Base-by-base conservation (phyloP, 2,329 filamentous ascomycete genomes). In the Nothophoma quercina region DNA sequence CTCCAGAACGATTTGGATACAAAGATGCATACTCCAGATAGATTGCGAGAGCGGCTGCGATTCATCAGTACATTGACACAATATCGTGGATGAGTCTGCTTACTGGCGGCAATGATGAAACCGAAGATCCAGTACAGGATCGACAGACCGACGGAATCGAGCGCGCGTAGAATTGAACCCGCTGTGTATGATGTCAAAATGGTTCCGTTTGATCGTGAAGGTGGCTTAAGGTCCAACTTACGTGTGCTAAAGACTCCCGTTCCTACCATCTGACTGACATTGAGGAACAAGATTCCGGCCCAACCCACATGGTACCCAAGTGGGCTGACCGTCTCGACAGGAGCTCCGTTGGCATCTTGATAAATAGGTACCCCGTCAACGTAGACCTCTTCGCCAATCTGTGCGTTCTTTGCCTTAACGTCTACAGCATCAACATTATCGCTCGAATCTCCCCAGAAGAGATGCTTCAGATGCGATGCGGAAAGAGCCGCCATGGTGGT, bases 211-310 rank as follows among this genome's bases (percentile, higher is more conserved):
- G 16, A 21, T 25, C 30, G n/a, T 4, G 13, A 15, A 23, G n/a
- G 18, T 25, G 8, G 7, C 23, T 19, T 23, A 13, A 21, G 10
- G 10, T n/a, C 16, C 34, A 38, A 63, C 65, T 61, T 42, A 68
- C 65, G 62, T 41, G 64, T 68, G 35, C 62, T 67, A 26, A 70
- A 69, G 2, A 69, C 62, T 40, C 67, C 67, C 4, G 68, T 70
- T 25, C 67, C 68, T 1, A 71, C 56, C 68, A 71, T 71, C 43
- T 71, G 64, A 13, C 59, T 62, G n/a, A 70, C 59, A 34, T 71
- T 71, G 39, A 70, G 51, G 21, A 69, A 70, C 4, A 71, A 36
- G 16, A 71, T 65, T 7, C 66, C 64, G 28, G 58, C 56, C 58
- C 60, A 69, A 12, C 65, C 64, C 22, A 71, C 67, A 41, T 70